phyloP scores from a whole-genome alignment of 371 early-diverging fungal species.

The Rhizopus sp. region DNA sequence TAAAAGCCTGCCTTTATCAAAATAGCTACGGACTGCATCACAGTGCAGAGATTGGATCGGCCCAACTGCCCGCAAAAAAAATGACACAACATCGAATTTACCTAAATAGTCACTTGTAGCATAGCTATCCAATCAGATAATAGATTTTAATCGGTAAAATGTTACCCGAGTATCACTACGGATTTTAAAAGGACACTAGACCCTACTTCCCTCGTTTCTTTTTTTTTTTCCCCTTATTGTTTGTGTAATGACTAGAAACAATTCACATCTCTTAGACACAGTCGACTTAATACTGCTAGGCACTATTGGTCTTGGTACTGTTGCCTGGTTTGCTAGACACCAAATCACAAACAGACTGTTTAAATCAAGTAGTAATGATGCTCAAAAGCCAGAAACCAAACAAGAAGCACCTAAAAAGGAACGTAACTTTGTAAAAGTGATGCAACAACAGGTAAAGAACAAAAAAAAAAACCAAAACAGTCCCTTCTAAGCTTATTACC shows the following conservation, averaged over 20 bases:
- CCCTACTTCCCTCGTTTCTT: background rate
- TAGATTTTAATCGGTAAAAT: no score
- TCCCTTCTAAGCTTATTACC: background rate
- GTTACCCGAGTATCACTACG: no score
- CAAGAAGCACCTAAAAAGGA: slow-evolving; percentile 31
- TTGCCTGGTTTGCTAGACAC: slow-evolving; percentile 48
- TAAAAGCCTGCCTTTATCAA: no score
- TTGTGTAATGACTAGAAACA: slow-evolving; percentile 10
- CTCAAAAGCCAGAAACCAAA: slow-evolving; percentile 23
- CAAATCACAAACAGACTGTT: slow-evolving; percentile 32
- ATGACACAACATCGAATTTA: no score
- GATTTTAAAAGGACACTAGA: no score
- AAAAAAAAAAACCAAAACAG: background rate
- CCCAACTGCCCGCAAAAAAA: no score
- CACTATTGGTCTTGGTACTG: slow-evolving; percentile 52
- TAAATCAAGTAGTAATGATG: slow-evolving; percentile 3
- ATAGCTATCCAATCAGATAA: no score
- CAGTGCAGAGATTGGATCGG: no score
- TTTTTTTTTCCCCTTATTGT: background rate
- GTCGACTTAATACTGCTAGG: slow-evolving; percentile 51
- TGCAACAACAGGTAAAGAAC: slow-evolving; percentile 49
- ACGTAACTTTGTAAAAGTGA: slow-evolving; percentile 65
- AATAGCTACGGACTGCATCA: no score
- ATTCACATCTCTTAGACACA: slow-evolving; percentile 38
- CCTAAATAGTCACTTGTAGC: no score